A percentile compares a stretch with the other conserved stretches of the same genome.
Conservation (phyloP, 225 moss, liverwort and hornwort species). For the Lunularia cruciata region DNA sequence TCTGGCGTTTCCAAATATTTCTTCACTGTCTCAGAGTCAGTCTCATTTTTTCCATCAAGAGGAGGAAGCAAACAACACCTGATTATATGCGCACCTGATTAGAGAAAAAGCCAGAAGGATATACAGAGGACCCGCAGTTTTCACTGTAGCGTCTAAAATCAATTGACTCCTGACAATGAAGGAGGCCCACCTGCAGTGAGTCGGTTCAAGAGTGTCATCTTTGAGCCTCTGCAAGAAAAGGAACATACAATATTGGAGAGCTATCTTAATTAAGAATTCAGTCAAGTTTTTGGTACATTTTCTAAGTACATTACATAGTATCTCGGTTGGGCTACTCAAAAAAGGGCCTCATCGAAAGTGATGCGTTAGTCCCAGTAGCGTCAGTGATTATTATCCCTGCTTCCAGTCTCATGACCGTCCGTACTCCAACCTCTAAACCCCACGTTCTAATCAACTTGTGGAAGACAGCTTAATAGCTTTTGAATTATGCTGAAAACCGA, state of each 20-base stretch:
- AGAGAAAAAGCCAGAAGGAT: conserved; percentile 77
- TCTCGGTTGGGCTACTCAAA: not conserved
- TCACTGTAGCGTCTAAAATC: conserved; percentile 63
- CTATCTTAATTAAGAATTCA: not conserved
- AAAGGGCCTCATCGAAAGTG: not conserved
- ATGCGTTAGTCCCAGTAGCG: too few relatives aligned
- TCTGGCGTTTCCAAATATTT: not conserved
- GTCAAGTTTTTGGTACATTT: not conserved
- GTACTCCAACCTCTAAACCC: too few relatives aligned
- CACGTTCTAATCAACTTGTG: too few relatives aligned
- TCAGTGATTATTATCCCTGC: not conserved
- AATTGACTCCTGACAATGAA: conserved; percentile 50
- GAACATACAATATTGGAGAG: not conserved
- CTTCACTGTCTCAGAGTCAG: not conserved
- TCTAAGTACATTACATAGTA: not conserved
- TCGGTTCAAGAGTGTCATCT: not conserved
- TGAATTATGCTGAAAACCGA: too few relatives aligned
- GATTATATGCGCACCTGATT: conserved; percentile 60
- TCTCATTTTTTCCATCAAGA: not conserved
- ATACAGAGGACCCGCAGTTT: conserved; percentile 76
- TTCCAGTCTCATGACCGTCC: not conserved
- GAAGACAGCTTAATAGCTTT: too few relatives aligned
- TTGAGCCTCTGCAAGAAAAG: not conserved
- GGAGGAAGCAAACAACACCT: not conserved
- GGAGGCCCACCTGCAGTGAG: conserved; percentile 59